Conservation (phyloP, 169 alveolate genomes). For the Cryptosporidium viatorum region DNA sequence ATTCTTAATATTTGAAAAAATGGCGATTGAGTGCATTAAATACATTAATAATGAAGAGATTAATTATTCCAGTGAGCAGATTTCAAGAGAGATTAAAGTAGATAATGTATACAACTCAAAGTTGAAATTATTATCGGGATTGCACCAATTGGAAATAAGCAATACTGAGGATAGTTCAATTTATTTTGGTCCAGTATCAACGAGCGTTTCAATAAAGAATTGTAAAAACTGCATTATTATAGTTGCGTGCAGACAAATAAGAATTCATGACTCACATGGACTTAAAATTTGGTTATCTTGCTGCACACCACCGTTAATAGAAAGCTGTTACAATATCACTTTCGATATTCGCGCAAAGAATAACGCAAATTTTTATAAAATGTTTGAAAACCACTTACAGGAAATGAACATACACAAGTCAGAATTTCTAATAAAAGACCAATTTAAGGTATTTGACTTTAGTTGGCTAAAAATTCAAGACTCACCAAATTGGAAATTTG, state of each 20-base stretch:
- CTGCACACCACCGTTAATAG: slow-evolving; percentile 53
- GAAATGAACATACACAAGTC: background rate
- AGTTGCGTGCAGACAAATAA: slow-evolving; percentile 41
- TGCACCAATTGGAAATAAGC: slow-evolving; percentile 17
- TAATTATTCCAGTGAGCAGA: background rate
- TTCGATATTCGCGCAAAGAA: slow-evolving; percentile 27
- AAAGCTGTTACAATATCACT: slow-evolving; percentile 5
- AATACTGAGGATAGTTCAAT: slow-evolving; percentile 18
- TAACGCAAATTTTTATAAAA: slow-evolving; percentile 12
- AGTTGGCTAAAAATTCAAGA: slow-evolving; percentile 40
- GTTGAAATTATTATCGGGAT: slow-evolving; percentile 4
- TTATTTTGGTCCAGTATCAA: slow-evolving; percentile 51
- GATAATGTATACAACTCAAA: slow-evolving; percentile 14
- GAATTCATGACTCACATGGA: slow-evolving; percentile 34
- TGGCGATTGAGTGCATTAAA: background rate
- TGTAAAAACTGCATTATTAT: slow-evolving; percentile 18
- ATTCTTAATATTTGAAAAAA: background rate
- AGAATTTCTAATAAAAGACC: background rate
- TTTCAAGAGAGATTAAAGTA: slow-evolving; percentile 38
- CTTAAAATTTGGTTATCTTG: slow-evolving; percentile 26
- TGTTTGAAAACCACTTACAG: slow-evolving; percentile 11
- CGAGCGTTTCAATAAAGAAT: slow-evolving; percentile 3
- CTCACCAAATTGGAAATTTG: slow-evolving; percentile 64
- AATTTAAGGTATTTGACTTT: slow-evolving; percentile 40
- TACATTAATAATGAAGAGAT: background rate